These are phyloP conservation scores for Tuber calosporum DNA, from an alignment of 495 filamentous ascomycete genomes.

Conservation along the genomic window DNA sequence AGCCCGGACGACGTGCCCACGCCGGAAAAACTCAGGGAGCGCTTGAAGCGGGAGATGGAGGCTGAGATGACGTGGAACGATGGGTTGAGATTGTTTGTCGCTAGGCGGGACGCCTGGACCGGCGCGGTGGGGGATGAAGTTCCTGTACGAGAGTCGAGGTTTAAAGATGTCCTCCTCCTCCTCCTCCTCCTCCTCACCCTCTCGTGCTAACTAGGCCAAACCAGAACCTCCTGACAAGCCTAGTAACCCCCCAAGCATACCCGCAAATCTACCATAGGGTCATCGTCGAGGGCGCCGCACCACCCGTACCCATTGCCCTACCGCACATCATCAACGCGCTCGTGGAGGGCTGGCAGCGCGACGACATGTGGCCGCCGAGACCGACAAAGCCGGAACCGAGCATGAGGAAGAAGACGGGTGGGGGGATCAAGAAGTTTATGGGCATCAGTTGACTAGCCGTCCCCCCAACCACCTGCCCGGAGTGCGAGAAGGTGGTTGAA, in stretches of 20 bases:
- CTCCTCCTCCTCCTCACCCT: neutral
- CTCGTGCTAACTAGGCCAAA: neutral
- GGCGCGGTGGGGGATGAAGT: slow-evolving; percentile 53
- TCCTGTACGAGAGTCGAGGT: slow-evolving; percentile 33
- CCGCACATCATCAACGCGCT: slow-evolving; percentile 69
- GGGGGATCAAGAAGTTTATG: slow-evolving; percentile 42
- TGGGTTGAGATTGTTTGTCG: slow-evolving; percentile 67
- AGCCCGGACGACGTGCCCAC: slow-evolving; percentile 36
- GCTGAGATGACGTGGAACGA: slow-evolving; percentile 79
- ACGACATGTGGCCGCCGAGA: slow-evolving; percentile 89
- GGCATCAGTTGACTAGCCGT: neutral
- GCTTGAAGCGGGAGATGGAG: slow-evolving; percentile 54
- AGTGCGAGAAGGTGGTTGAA: neutral
- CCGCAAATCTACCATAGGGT: slow-evolving; percentile 82
- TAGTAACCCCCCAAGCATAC: slow-evolving; percentile 66
- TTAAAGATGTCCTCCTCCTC: slow-evolving; percentile 27
- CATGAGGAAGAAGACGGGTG: slow-evolving; percentile 39
- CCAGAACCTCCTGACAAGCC: slow-evolving; percentile 62
- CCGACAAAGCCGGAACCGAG: slow-evolving; percentile 42
- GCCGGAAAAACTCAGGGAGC: slow-evolving; percentile 51
- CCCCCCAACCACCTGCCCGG: neutral
- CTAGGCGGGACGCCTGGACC: slow-evolving; percentile 77
- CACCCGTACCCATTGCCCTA: slow-evolving; percentile 80
- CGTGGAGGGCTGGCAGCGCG: slow-evolving; percentile 86
- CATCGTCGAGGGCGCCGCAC: slow-evolving; percentile 65